phyloP scores from a whole-genome alignment of 1,139 yeast species.

The Suhomyces panamericanus region DNA sequence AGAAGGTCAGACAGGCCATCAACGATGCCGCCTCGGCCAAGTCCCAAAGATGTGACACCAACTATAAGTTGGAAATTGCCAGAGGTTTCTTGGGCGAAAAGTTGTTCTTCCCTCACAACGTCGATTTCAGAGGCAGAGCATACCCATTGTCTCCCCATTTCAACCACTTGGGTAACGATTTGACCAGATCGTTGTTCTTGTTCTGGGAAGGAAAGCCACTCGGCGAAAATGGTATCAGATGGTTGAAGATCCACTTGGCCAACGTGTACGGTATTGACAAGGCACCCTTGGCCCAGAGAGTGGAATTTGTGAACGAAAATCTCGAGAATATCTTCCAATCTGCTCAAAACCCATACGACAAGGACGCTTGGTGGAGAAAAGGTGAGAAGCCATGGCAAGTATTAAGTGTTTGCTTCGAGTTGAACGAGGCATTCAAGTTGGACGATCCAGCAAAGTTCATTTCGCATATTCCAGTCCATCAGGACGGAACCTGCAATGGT shows the following conservation, averaged over 20 bases:
- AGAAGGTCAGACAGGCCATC: constrained; percentile 54
- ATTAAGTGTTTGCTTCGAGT: constrained; percentile 80
- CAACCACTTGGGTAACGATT: constrained; percentile 86
- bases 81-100: constrained; percentile 89
- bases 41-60: constrained; percentile 90
- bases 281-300: constrained; percentile 74
- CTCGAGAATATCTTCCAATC: constrained; percentile 61
- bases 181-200: constrained; percentile 78
- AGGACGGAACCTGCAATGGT: constrained; percentile 98
- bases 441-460: constrained; percentile 73
- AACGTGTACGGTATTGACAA: constrained; percentile 89
- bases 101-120: constrained; percentile 88
- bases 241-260: constrained; percentile 91
- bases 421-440: constrained; percentile 66
- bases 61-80: constrained; percentile 92
- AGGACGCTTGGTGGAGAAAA: constrained; percentile 71
- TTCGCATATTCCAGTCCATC: constrained; percentile 89
- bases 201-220: constrained; percentile 87
- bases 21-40: constrained; percentile 66
- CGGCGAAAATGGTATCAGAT: constrained; percentile 72
- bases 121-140: constrained; percentile 95
- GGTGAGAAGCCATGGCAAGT: constrained; percentile 98
- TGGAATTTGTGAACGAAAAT: constrained; percentile 67
- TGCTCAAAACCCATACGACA: constrained; percentile 66
- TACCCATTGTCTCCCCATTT: constrained; percentile 85